Base-by-base conservation (phyloP, 108 stramenopile species). In the Bacterosira constricta region DNA sequence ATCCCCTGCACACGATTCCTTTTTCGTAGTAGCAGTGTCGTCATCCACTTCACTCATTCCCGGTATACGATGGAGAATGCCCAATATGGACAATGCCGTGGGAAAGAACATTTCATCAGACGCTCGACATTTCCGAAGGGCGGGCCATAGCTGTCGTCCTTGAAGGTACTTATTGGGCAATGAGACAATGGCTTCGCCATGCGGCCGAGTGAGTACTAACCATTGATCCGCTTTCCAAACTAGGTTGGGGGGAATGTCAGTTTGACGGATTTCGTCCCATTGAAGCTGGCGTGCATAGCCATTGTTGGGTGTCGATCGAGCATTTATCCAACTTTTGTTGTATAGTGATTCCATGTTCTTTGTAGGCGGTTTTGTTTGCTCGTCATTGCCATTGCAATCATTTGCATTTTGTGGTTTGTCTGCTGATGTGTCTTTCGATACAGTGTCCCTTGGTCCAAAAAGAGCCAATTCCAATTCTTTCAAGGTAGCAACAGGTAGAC, bases 171-270 rank as follows among this genome's bases (percentile, higher is more conserved):
- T 59, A 21, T 12, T 20, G 18, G 74, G 53, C 31, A 90, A 36
- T 21, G 63, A 70, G 21, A 86, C 69, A 31, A 90, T 77, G 9
- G 79, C 73, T 17, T 73, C 68, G 8, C 86, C 90, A 65, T 96
- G 90, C 7, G 32, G 10, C 37, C 89, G 82, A 36, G 76, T 79
- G 20, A 96, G 66, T 30, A 84, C 61, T 8, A 90, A 77, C 95
- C 95, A 96, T 74, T 96, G 95, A 73, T 96, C 95, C 5, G 90
- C 95, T 71, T 96, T 96, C 89, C 91, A 96, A n/a, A 89, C 77
- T 46, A 76, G 73, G 34, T 75, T 68, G n/a, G 62, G 66, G 11
- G 90, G 91, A n/a, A 93, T 69, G 36, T 73, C 71, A 9, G 63
- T 45, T 0, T 79, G 77, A 38, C 86, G 62, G 52, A 92, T 92